Conservation (phyloP, 164 flowering plant genomes). For the Litsea cubeba region DNA sequence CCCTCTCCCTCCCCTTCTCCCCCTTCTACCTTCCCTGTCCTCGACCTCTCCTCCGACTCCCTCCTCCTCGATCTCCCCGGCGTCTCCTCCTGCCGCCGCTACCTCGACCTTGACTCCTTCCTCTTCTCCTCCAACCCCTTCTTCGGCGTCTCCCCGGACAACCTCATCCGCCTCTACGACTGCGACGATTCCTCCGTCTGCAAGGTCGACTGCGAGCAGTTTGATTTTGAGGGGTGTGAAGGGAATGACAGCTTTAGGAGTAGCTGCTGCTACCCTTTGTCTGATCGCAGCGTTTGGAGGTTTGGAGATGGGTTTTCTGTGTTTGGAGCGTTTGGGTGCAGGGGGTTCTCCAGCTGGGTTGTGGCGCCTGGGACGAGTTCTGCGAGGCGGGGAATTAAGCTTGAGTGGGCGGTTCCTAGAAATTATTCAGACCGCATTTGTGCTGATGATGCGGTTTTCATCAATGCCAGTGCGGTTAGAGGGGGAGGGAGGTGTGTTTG, state of each 20-base stretch:
- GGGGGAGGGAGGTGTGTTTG: conserved; percentile 64
- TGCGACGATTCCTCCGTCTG: conserved; percentile 78
- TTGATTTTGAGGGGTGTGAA: conserved; percentile 37
- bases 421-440: conserved; percentile 37
- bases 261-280: conserved; percentile 65
- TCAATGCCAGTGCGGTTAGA: conserved; percentile 50
- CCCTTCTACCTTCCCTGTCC: conserved; percentile 29
- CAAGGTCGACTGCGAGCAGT: conserved; percentile 43
- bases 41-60: conserved; percentile 55
- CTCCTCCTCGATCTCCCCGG: conserved; percentile 49
- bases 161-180: conserved; percentile 58
- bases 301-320: conserved; percentile 45
- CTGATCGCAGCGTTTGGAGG: conserved; percentile 49
- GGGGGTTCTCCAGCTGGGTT: conserved; percentile 72
- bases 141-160: conserved; percentile 54
- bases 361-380: conserved; percentile 24
- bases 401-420: conserved; percentile 73
- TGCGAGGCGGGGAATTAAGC: conserved; percentile 58
- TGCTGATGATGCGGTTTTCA: conserved; percentile 35
- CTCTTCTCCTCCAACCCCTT: conserved; percentile 26
- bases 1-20: conserved; percentile 42
- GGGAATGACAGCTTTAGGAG: conserved; percentile 20
- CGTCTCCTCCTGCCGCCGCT: conserved; percentile 37
- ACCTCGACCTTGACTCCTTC: conserved; percentile 49
- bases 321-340: conserved; percentile 56